Conservation (phyloP, 1,139 yeast species). For the Protomyces gravidus region DNA sequence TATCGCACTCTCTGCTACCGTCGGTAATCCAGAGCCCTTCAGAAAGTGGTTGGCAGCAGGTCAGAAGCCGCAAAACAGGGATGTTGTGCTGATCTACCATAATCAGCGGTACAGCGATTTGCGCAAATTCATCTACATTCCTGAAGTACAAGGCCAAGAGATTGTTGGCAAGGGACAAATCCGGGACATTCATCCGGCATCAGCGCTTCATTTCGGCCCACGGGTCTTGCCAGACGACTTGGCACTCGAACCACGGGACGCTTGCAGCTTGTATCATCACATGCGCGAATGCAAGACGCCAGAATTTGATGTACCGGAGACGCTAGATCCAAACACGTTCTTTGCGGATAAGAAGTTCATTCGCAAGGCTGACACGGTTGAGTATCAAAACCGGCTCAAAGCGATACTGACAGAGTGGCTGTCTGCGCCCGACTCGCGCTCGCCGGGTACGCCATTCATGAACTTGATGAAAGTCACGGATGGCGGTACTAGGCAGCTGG, state of each 20-base stretch:
- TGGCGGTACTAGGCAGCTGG: neutral
- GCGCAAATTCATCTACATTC: conserved; percentile 29
- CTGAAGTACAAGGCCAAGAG: conserved; percentile 17
- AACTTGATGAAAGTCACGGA: conserved; percentile 28
- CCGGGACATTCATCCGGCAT: conserved; percentile 28
- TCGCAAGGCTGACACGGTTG: conserved; percentile 29
- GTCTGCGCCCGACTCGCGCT: conserved; percentile 27
- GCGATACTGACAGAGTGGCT: conserved; percentile 27
- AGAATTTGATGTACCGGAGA: conserved; percentile 28
- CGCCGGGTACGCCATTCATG: conserved; percentile 28
- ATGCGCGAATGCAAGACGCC: conserved; percentile 27
- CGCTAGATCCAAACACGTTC: conserved; percentile 27
- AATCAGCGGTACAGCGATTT: conserved; percentile 30
- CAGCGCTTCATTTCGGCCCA: conserved; percentile 28
- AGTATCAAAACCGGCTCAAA: conserved; percentile 26
- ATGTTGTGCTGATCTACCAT: conserved; percentile 26
- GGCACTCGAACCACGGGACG: conserved; percentile 29
- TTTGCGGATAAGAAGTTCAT: conserved; percentile 25
- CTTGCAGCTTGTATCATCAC: conserved; percentile 18
- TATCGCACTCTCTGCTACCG: conserved; percentile 31
- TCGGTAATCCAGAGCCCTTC: conserved; percentile 30
- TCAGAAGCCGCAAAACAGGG: conserved; percentile 27
- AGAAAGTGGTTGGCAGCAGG: conserved; percentile 28
- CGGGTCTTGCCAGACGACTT: conserved; percentile 28
- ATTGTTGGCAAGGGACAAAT: conserved; percentile 22